Percentiles rank a stretch among this genome's conserved stretches.
Conservation (phyloP, 1,139 yeast genomes). For the Blastobotrys apis region DNA sequence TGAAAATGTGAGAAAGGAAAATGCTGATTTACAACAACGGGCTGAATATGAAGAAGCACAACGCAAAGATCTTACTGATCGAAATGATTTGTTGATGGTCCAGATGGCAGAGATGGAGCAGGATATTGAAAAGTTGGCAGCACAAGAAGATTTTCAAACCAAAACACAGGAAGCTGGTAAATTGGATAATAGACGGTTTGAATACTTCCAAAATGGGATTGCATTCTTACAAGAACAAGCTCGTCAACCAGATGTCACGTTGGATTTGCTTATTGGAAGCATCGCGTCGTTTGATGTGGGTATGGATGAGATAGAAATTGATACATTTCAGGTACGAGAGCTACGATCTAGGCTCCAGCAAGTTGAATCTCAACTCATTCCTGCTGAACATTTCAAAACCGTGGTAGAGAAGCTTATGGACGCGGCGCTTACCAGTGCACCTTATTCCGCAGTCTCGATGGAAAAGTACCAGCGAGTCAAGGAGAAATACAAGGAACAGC, state of each 20-base stretch:
- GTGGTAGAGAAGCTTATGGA: conserved; percentile 7
- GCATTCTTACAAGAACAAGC: conserved; percentile 10
- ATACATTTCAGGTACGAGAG: neutral
- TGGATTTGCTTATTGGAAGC: conserved; percentile 1
- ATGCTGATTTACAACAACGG: neutral
- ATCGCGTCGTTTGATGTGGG: conserved; percentile 7
- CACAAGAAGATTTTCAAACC: neutral
- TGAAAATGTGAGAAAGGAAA: neutral
- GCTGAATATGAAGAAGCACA: neutral
- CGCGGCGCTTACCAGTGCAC: neutral
- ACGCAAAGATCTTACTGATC: neutral
- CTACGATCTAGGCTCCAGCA: neutral
- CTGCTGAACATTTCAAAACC: neutral
- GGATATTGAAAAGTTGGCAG: neutral
- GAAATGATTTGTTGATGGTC: neutral
- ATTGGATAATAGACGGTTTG: no score
- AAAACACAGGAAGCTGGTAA: neutral
- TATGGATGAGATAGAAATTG: neutral
- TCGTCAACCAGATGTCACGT: neutral
- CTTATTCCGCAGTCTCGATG: neutral
- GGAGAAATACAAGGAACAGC: conserved; percentile 2
- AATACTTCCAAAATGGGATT: conserved; percentile 2
- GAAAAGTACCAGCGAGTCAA: conserved; percentile 7
- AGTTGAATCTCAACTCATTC: neutral
- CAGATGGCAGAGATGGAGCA: neutral